Evolutionary conservation across 176 grass and related monocot species (phyloP).

Genomic region (Eragrostis nindensis): DNA sequence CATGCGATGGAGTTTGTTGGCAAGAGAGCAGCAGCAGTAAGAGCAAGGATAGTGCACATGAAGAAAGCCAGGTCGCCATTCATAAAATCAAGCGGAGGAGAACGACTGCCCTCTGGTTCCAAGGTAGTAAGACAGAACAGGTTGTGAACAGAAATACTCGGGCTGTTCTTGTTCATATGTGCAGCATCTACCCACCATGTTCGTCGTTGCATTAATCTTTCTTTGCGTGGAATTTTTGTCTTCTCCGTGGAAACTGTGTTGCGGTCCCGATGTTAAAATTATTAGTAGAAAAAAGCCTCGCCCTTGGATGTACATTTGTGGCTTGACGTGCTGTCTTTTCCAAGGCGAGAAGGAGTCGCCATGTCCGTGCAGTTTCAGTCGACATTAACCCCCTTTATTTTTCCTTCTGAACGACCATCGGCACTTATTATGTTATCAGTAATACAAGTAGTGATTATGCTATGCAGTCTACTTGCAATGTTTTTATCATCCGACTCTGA

Average conservation of each 20-base stretch:
- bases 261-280: not conserved
- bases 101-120: not conserved
- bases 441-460: not conserved
- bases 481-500: not conserved
- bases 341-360: no score
- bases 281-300: not conserved
- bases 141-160: not conserved
- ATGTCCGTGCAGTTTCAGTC: no score
- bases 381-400: no score
- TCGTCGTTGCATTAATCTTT: no score
- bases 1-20: not conserved
- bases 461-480: not conserved
- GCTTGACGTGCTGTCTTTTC: no score
- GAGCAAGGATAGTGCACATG: not conserved
- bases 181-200: no score
- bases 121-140: not conserved
- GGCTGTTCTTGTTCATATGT: not conserved
- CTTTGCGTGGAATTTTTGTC: not conserved
- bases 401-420: not conserved
- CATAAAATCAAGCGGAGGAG: not conserved
- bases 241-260: not conserved
- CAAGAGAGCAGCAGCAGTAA: slow-evolving; percentile 2
- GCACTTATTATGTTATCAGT: not conserved
- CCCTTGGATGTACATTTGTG: not conserved
- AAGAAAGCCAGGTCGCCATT: slow-evolving; percentile 1